A percentile compares a stretch with the other conserved stretches of the same genome.
Evolutionary conservation across 306 rosid genomes (phyloP).

Genomic region (Glycine tomentella): DNA sequence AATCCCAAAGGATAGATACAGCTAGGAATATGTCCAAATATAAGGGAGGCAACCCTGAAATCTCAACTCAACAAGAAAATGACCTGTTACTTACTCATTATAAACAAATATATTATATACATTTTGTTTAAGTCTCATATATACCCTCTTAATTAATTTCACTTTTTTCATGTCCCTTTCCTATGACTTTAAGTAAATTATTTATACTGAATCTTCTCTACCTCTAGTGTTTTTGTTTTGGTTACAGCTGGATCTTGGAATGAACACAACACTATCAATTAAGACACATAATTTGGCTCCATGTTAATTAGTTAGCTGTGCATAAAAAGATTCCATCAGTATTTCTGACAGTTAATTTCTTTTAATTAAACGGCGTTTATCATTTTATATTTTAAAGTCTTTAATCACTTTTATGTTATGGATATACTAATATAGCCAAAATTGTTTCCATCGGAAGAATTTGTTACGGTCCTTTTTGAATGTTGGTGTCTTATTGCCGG

Average conservation of each 20-base stretch:
- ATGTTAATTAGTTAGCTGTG: background rate
- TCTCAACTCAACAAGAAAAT: slow-evolving; percentile 3
- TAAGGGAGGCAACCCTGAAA: background rate
- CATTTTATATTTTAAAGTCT: background rate
- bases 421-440: background rate
- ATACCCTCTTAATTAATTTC: background rate
- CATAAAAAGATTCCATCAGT: slow-evolving; percentile 7
- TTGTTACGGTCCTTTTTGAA: background rate
- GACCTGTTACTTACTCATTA: background rate
- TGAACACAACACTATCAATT: background rate
- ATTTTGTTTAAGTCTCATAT: background rate
- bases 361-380: background rate
- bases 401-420: background rate
- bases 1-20: background rate
- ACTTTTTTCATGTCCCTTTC: background rate
- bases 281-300: background rate
- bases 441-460: slow-evolving; percentile 21
- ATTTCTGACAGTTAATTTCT: background rate
- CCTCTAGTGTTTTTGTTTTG: background rate
- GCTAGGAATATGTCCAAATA: background rate
- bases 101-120: background rate
- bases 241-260: background rate
- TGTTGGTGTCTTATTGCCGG: slow-evolving; percentile 13
- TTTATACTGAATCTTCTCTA: background rate
- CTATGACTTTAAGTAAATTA: background rate